A percentile compares a stretch with the other conserved stretches of the same genome.
These are phyloP conservation scores for Hawksworthiomyces lignivorus DNA, from an alignment of 2,329 filamentous ascomycete species.

Conservation along the genomic window DNA sequence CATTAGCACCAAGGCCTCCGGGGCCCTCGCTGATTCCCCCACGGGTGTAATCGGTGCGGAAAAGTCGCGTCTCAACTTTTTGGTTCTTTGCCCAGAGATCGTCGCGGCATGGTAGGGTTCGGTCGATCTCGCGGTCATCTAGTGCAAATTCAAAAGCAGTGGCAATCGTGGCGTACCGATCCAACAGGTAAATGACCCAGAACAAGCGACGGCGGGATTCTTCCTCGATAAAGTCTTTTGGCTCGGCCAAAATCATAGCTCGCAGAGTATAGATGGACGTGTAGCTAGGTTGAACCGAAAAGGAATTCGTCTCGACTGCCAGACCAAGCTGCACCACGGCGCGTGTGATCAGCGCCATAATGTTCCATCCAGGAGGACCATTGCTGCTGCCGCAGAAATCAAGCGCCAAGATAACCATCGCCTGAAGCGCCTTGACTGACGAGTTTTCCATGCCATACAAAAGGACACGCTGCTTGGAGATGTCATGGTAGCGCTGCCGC, in stretches of 20 bases:
- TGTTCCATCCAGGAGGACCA: constrained; percentile 85
- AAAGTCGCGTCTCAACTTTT: constrained; percentile 78
- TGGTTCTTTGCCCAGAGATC: constrained; percentile 80
- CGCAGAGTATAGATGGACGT: constrained; percentile 84
- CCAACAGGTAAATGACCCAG: constrained; percentile 90
- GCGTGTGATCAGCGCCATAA: constrained; percentile 80
- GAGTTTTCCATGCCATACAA: constrained; percentile 85
- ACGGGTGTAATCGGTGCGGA: no score
- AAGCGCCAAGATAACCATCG: constrained; percentile 76
- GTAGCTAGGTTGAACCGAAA: constrained; percentile 68
- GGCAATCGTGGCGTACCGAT: constrained; percentile 82
- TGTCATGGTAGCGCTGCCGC: constrained; percentile 66
- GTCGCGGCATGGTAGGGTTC: constrained; percentile 78
- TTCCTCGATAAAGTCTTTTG: constrained; percentile 81
- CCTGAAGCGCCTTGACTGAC: constrained; percentile 80
- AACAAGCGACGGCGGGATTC: constrained; percentile 78
- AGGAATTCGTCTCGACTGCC: constrained; percentile 73
- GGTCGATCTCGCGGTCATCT: constrained; percentile 82
- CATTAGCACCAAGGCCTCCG: constrained; percentile 9
- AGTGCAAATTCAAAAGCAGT: constrained; percentile 90
- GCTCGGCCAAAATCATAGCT: constrained; percentile 75
- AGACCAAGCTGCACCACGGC: constrained; percentile 84
- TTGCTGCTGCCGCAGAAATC: constrained; percentile 83
- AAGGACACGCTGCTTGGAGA: constrained; percentile 78
- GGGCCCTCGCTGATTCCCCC: constrained; percentile 8